phyloP scores from a whole-genome alignment of 2,329 filamentous ascomycete genomes.

The Alternaria sp. region DNA sequence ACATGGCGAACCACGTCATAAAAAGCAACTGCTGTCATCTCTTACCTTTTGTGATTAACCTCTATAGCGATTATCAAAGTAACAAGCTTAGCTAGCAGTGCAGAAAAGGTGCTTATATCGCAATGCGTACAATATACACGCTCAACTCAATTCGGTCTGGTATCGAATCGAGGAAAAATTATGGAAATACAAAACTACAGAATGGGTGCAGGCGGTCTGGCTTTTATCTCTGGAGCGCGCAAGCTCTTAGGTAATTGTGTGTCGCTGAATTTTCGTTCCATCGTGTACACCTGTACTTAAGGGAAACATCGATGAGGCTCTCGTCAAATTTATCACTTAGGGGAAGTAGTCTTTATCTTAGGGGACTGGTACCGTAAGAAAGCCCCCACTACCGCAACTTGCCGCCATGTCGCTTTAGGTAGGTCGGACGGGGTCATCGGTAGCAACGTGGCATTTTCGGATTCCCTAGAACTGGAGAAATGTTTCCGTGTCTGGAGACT shows the following conservation, averaged over 20 bases:
- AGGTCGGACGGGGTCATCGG: conserved; percentile 15
- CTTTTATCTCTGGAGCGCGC: conserved; percentile 40
- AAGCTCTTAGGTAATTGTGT: conserved; percentile 48
- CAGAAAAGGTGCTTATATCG: neutral
- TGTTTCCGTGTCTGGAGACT: neutral
- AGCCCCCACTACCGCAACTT: neutral
- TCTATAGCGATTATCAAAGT: neutral
- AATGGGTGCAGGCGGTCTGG: conserved; percentile 26
- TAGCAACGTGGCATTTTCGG: neutral
- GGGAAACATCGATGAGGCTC: conserved; percentile 34
- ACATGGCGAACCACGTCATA: neutral
- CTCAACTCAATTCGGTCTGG: neutral
- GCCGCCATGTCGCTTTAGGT: conserved; percentile 30
- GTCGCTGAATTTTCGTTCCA: conserved; percentile 32
- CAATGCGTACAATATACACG: conserved; percentile 4
- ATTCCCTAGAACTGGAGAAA: neutral
- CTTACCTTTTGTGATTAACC: neutral
- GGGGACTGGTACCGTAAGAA: conserved; percentile 21
- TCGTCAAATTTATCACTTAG: conserved; percentile 42
- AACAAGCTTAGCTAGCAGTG: neutral
- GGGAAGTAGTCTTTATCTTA: conserved; percentile 35
- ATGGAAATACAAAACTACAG: conserved; percentile 3
- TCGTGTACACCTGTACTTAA: conserved; percentile 47
- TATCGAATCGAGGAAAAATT: neutral
- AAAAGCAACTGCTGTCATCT: neutral